Percentiles rank a stretch among this genome's conserved stretches.
phyloP scores from a whole-genome alignment of 805 yeast genomes.

The Spathaspora girioi region DNA sequence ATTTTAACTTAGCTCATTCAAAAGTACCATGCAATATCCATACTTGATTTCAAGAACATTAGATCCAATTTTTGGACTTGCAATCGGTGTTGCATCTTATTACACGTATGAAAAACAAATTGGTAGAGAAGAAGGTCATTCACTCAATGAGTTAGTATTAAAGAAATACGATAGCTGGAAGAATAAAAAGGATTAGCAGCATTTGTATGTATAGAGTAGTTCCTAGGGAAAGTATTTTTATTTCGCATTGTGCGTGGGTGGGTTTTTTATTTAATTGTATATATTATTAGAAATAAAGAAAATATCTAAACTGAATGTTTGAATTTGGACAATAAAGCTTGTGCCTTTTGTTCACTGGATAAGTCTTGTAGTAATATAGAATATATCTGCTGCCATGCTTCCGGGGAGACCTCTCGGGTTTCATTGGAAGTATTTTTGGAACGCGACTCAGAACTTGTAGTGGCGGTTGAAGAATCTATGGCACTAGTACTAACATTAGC shows the following conservation, averaged over 20 bases:
- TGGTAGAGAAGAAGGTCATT: conserved; percentile 57
- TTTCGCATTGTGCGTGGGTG: neutral
- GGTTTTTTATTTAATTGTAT: conserved; percentile 1
- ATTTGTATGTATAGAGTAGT: neutral
- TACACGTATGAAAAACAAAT: conserved; percentile 59
- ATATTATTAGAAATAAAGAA: conserved; percentile 1
- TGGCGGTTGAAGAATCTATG: neutral
- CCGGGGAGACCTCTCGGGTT: conserved; percentile 1
- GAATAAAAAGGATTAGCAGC: neutral
- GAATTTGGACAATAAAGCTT: conserved; percentile 16
- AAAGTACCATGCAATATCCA: conserved; percentile 33
- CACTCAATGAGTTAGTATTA: conserved; percentile 48
- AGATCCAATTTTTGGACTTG: conserved; percentile 65
- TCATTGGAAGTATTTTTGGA: conserved; percentile 7
- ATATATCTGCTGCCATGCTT: conserved; percentile 46
- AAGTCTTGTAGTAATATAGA: conserved; percentile 30
- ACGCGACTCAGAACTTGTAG: conserved; percentile 4
- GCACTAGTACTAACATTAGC: neutral
- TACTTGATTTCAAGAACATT: conserved; percentile 49
- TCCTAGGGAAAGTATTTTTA: neutral
- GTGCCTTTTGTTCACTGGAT: conserved; percentile 21
- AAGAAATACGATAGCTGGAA: conserved; percentile 18
- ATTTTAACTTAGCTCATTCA: neutral
- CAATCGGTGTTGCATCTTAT: conserved; percentile 61
- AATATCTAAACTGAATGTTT: conserved; percentile 5